Percentiles rank a stretch among this genome's conserved stretches.
Evolutionary conservation across 495 filamentous ascomycete species (phyloP).

Genomic region (Parathielavia appendiculata): DNA sequence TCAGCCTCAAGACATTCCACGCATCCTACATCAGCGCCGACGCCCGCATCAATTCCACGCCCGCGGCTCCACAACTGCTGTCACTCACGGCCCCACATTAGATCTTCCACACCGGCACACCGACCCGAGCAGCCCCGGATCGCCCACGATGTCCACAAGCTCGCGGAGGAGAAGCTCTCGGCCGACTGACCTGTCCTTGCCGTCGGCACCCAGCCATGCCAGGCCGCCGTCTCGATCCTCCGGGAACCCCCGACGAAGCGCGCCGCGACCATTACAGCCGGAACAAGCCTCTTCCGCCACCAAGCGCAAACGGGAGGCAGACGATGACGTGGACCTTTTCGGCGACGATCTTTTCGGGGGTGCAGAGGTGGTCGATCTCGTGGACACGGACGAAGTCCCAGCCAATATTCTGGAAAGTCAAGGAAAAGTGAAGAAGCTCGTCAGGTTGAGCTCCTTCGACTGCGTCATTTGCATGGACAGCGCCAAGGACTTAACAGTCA

Average conservation of each 20-base stretch:
- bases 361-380: slow-evolving; percentile 42
- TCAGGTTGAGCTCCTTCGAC: slow-evolving; percentile 53
- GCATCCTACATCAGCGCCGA: not conserved
- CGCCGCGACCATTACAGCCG: slow-evolving; percentile 8
- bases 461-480: slow-evolving; percentile 88
- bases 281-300: not conserved
- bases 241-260: not conserved
- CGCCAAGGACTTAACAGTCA: slow-evolving; percentile 66
- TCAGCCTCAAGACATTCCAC: not conserved
- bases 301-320: slow-evolving; percentile 16
- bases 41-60: not conserved
- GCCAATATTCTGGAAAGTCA: slow-evolving; percentile 44
- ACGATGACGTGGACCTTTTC: slow-evolving; percentile 32
- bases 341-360: not conserved
- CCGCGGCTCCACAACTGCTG: not conserved
- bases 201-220: not conserved
- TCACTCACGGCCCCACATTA: not conserved
- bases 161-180: slow-evolving; percentile 4
- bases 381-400: slow-evolving; percentile 60
- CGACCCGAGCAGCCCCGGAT: not conserved
- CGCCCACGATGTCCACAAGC: slow-evolving; percentile 5
- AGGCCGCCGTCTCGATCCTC: not conserved
- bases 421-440: slow-evolving; percentile 46
- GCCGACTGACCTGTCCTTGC: slow-evolving; percentile 2
- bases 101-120: not conserved